Evolutionary conservation across 2,329 filamentous ascomycete species (phyloP).

Genomic region (Neopestalotiopsis sp.): DNA sequence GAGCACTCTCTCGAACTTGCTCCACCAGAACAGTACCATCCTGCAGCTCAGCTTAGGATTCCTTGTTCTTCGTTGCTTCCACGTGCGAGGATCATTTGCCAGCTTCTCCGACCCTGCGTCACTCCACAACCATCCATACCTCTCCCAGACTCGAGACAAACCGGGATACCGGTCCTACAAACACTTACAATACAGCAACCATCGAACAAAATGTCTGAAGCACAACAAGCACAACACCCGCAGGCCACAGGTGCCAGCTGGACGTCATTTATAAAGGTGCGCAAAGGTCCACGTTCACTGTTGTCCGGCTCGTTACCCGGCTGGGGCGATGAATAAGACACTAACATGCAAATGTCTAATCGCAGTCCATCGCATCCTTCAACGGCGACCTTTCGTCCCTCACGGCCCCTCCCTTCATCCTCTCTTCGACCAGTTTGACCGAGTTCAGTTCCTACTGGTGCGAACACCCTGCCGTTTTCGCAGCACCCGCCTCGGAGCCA

Average conservation of each 20-base stretch:
- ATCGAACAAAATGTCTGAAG: slow-evolving; percentile 14
- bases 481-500: slow-evolving; percentile 50
- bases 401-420: slow-evolving; percentile 56
- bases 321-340: slow-evolving; percentile 1
- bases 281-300: background rate
- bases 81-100: slow-evolving; percentile 7
- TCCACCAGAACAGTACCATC: background rate
- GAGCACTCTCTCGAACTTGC: background rate
- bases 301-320: background rate
- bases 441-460: slow-evolving; percentile 59
- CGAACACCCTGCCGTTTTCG: slow-evolving; percentile 52
- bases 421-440: slow-evolving; percentile 53
- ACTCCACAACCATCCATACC: slow-evolving; percentile 7
- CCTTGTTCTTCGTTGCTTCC: background rate
- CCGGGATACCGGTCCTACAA: background rate
- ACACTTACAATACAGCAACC: background rate
- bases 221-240: slow-evolving; percentile 26
- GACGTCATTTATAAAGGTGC: slow-evolving; percentile 39
- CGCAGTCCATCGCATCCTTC: slow-evolving; percentile 41
- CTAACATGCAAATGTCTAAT: slow-evolving; percentile 5
- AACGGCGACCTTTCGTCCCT: slow-evolving; percentile 59
- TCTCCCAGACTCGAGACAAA: background rate
- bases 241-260: slow-evolving; percentile 38
- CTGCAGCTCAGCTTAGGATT: background rate
- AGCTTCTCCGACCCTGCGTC: background rate